These are phyloP conservation scores for Huntiella savannae DNA, from an alignment of 2,329 filamentous ascomycete species.

Conservation along the genomic window DNA sequence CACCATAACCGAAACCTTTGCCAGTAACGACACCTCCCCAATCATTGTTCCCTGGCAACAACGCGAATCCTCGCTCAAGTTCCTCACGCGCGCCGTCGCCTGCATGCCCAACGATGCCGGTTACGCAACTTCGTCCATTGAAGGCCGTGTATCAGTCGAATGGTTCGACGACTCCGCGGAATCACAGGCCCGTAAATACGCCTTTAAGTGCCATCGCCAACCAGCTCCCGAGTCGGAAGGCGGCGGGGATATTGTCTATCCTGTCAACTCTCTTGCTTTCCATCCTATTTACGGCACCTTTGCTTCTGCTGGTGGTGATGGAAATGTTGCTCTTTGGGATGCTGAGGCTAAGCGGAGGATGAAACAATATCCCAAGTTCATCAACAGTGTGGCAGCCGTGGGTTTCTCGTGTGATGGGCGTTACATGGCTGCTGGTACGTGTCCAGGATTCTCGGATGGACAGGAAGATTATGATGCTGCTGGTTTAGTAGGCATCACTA, in stretches of 20 bases:
- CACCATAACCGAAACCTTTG: conserved; percentile 37
- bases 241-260: conserved; percentile 63
- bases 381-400: conserved; percentile 57
- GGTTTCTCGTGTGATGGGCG: conserved; percentile 62
- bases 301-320: conserved; percentile 75
- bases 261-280: conserved; percentile 77
- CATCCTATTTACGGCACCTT: conserved; percentile 72
- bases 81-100: conserved; percentile 79
- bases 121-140: conserved; percentile 82
- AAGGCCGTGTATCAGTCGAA: conserved; percentile 88
- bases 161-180: conserved; percentile 86
- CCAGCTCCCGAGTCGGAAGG: conserved; percentile 37
- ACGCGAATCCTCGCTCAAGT: conserved; percentile 84
- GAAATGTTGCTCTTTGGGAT: conserved; percentile 85
- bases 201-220: conserved; percentile 95
- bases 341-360: conserved; percentile 77
- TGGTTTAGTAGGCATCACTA: conserved; percentile 56
- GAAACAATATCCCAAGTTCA: conserved; percentile 71
- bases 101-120: conserved; percentile 95
- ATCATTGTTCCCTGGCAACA: conserved; percentile 70
- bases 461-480: conserved; percentile 59
- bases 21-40: conserved; percentile 26
- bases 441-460: conserved; percentile 74
- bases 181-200: conserved; percentile 84
- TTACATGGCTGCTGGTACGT: conserved; percentile 61